Conservation (phyloP, 495 filamentous ascomycete species). For the Sordaria brevicollis region DNA sequence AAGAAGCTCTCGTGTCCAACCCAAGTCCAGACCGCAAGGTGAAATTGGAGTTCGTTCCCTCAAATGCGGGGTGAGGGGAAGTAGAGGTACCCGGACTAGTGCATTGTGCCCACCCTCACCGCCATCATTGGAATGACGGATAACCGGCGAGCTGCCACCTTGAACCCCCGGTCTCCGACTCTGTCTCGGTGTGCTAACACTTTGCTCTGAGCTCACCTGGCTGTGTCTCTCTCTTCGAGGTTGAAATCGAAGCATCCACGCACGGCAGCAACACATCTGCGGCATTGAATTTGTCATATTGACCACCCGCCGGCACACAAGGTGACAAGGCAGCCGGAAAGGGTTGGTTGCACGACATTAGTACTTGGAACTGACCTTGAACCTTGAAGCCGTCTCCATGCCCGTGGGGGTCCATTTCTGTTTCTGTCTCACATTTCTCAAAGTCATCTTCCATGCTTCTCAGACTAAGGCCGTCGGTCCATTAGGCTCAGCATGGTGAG, state of each 20-base stretch:
- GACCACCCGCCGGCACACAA: not conserved
- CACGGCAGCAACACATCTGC: not conserved
- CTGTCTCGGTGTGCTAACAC: not conserved
- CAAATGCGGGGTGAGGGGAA: not conserved
- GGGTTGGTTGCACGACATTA: not conserved
- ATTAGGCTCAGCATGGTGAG: not conserved
- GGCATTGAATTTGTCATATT: not conserved
- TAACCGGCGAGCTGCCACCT: not conserved
- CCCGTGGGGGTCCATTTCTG: not conserved
- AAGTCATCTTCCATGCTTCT: not conserved
- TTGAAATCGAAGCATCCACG: not conserved
- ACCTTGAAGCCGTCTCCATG: not conserved
- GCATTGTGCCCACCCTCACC: not conserved
- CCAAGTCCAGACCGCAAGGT: not conserved
- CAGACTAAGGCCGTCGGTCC: not conserved
- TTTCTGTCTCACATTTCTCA: not conserved
- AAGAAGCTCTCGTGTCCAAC: not conserved
- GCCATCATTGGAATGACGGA: not conserved
- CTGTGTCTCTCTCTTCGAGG: too few species aligned
- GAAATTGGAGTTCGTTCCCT: not conserved
- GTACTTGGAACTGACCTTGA: too few species aligned
- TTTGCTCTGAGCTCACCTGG: not conserved
- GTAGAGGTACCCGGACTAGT: too few species aligned
- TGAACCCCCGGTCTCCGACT: not conserved
- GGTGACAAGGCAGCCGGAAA: not conserved